These are phyloP conservation scores for Suillus americanus DNA, from an alignment of 768 basidiomycete species.

Conservation along the genomic window DNA sequence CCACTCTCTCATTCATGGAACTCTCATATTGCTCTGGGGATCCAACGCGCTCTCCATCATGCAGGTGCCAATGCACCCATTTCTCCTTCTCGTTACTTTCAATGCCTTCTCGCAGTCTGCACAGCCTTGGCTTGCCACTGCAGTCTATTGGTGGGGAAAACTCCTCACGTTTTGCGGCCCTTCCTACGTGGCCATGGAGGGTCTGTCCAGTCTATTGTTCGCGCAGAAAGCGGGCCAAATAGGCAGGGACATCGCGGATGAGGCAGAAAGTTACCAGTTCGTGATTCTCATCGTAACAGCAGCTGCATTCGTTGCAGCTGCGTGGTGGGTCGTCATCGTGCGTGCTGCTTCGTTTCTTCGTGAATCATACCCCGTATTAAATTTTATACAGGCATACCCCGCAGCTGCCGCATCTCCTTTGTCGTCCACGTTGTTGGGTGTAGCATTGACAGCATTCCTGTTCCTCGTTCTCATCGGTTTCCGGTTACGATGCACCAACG, in stretches of 20 bases:
- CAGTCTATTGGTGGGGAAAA: slow-evolving; percentile 72
- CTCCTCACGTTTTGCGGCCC: slow-evolving; percentile 72
- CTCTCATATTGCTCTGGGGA: slow-evolving; percentile 68
- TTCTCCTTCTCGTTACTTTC: slow-evolving; percentile 84
- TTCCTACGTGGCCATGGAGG: slow-evolving; percentile 79
- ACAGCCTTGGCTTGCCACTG: slow-evolving; percentile 54
- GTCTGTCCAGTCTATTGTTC: slow-evolving; percentile 79
- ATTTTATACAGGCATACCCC: slow-evolving; percentile 64
- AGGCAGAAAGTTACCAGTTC: slow-evolving; percentile 77
- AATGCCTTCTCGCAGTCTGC: slow-evolving; percentile 74
- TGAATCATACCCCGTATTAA: neutral
- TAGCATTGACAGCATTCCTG: slow-evolving; percentile 82
- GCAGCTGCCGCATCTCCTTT: slow-evolving; percentile 81
- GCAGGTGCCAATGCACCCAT: slow-evolving; percentile 85
- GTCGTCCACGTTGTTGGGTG: slow-evolving; percentile 86
- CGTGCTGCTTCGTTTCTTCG: slow-evolving; percentile 29
- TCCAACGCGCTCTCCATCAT: slow-evolving; percentile 72
- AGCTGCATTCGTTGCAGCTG: slow-evolving; percentile 75
- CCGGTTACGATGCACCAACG: slow-evolving; percentile 82
- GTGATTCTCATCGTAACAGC: slow-evolving; percentile 74
- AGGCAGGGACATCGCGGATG: slow-evolving; percentile 68
- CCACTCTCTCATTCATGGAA: slow-evolving; percentile 82
- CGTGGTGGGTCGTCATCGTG: slow-evolving; percentile 85
- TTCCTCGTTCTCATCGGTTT: slow-evolving; percentile 94
- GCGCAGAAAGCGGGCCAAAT: slow-evolving; percentile 80